Evolutionary conservation across 1,139 yeast genomes (phyloP).

Genomic region (Blastobotrys capitulatus): DNA sequence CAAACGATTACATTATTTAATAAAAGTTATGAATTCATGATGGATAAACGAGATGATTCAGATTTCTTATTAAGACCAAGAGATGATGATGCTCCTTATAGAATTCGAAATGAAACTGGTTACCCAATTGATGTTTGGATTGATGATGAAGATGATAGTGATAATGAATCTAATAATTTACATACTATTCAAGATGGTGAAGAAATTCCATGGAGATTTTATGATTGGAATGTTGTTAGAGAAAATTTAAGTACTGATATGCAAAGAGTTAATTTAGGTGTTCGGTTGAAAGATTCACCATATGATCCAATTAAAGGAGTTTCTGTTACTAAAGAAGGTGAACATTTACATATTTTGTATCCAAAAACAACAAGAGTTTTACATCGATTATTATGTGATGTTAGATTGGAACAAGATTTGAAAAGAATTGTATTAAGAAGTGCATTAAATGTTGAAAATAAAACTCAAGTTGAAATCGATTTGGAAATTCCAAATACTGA

Average conservation of each 20-base stretch:
- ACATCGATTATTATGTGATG: slow-evolving; percentile 68
- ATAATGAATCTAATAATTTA: slow-evolving; percentile 15
- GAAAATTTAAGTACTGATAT: slow-evolving; percentile 70
- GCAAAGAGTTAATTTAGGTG: slow-evolving; percentile 54
- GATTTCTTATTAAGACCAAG: slow-evolving; percentile 52
- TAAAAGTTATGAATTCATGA: slow-evolving; percentile 56
- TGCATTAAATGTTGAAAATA: slow-evolving; percentile 64
- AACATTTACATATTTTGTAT: slow-evolving; percentile 58
- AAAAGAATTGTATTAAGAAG: slow-evolving; percentile 74
- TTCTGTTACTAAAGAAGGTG: slow-evolving; percentile 80
- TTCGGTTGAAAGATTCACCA: slow-evolving; percentile 50
- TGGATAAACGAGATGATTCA: slow-evolving; percentile 57
- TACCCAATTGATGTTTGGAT: slow-evolving; percentile 73
- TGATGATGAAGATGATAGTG: slow-evolving; percentile 31
- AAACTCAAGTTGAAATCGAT: slow-evolving; percentile 42
- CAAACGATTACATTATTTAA: slow-evolving; percentile 45
- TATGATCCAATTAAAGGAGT: slow-evolving; percentile 52
- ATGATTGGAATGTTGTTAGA: slow-evolving; percentile 85
- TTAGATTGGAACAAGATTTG: slow-evolving; percentile 64
- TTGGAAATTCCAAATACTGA: slow-evolving; percentile 16
- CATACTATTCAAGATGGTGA: slow-evolving; percentile 44
- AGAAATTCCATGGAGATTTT: slow-evolving; percentile 80
- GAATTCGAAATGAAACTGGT: slow-evolving; percentile 81
- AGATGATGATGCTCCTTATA: slow-evolving; percentile 79
- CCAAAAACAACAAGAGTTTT: slow-evolving; percentile 65